Evolutionary conservation across 1,139 yeast species (phyloP).

Genomic region (Taphrina wiesneri): DNA sequence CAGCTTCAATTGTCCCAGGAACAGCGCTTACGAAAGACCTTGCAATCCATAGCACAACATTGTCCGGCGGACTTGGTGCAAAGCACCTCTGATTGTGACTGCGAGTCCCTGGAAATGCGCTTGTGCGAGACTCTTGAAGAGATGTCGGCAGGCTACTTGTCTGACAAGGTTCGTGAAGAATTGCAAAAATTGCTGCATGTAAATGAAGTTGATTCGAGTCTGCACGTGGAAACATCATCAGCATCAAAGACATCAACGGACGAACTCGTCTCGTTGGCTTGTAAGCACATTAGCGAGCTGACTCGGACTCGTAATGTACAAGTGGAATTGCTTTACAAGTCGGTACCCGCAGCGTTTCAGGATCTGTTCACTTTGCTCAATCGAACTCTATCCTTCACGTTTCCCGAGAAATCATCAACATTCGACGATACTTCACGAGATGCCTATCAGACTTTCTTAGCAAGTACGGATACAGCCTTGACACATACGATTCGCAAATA

Average conservation of each 20-base stretch:
- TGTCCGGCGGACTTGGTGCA: neutral
- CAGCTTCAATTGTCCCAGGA: neutral
- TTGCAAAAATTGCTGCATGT: neutral
- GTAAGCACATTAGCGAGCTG: neutral
- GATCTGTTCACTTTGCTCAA: constrained; percentile 17
- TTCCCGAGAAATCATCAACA: neutral
- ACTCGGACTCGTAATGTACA: neutral
- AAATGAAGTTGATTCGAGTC: neutral
- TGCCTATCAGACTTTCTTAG: neutral
- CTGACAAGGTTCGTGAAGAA: neutral
- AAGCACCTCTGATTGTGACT: neutral
- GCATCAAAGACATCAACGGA: neutral
- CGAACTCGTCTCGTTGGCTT: neutral
- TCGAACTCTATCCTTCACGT: constrained; percentile 4
- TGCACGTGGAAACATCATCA: neutral
- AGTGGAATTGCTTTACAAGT: neutral
- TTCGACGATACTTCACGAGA: neutral
- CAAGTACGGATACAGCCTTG: constrained; percentile 1
- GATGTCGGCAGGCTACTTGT: neutral
- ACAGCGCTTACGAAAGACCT: neutral
- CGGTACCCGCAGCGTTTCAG: constrained; percentile 17
- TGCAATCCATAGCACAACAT: neutral
- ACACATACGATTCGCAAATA: constrained; percentile 24
- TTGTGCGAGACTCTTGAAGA: neutral
- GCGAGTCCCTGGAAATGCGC: neutral